These are phyloP conservation scores for Vachellia pachyceras DNA, from an alignment of 306 rosid genomes.

Conservation along the genomic window DNA sequence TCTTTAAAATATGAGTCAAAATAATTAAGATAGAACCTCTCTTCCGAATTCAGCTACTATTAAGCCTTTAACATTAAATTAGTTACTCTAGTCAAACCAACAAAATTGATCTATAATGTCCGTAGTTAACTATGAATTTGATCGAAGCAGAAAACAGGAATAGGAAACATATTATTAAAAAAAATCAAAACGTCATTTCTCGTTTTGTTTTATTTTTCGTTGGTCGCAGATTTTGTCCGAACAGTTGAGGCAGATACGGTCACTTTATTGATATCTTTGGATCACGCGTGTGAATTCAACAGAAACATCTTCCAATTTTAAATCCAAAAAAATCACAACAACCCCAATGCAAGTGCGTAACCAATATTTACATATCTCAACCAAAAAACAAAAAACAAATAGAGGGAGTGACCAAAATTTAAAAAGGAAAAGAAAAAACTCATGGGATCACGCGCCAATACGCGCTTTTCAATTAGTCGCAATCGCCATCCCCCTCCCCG, in stretches of 20 bases:
- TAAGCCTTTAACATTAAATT: too few relatives aligned
- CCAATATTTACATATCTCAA: not conserved
- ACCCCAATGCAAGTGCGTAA: not conserved
- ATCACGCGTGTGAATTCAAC: not conserved
- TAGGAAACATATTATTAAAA: too few relatives aligned
- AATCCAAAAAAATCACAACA: conserved; percentile 33
- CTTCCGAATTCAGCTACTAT: too few relatives aligned
- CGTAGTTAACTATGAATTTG: too few relatives aligned
- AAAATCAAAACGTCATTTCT: too few relatives aligned
- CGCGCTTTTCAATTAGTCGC: conserved; percentile 21
- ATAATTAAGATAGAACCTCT: too few relatives aligned
- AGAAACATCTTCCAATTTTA: not conserved
- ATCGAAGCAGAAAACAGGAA: too few relatives aligned
- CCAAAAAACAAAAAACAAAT: not conserved
- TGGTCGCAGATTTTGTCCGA: not conserved
- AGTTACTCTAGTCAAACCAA: too few relatives aligned
- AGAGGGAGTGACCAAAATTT: not conserved
- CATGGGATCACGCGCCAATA: not conserved
- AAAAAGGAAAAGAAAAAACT: too few relatives aligned
- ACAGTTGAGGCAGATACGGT: not conserved
- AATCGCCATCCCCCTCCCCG: not conserved
- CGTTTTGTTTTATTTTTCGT: too few relatives aligned
- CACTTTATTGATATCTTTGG: not conserved
- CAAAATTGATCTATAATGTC: too few relatives aligned
- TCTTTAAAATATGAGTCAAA: too few relatives aligned